phyloP scores from a whole-genome alignment of 495 filamentous ascomycete species.

The Annulohypoxylon stygium region DNA sequence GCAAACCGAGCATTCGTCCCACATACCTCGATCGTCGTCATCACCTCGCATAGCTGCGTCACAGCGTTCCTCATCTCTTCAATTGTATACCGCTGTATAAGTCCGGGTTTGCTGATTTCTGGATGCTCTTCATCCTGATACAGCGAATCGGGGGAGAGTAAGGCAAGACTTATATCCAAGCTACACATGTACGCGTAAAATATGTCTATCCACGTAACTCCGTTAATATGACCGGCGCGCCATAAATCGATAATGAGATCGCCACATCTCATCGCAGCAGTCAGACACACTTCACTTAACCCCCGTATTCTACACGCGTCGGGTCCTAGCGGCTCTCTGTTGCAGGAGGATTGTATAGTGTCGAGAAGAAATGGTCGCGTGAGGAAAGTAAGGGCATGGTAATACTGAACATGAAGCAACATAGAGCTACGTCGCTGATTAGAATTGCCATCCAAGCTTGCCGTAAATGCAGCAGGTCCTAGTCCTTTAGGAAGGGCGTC shows the following conservation, averaged over 20 bases:
- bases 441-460: constrained; percentile 11
- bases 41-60: constrained; percentile 36
- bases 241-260: constrained; percentile 27
- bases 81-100: constrained; percentile 21
- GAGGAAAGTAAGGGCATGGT: constrained; percentile 48
- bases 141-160: constrained; percentile 31
- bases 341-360: constrained; percentile 23
- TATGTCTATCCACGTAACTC: constrained; percentile 42
- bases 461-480: constrained; percentile 37
- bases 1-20: constrained; percentile 45
- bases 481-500: constrained; percentile 52
- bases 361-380: constrained; percentile 52
- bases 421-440: constrained; percentile 49
- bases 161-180: constrained; percentile 38
- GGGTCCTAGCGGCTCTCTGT: constrained; percentile 18
- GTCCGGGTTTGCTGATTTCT: constrained; percentile 24
- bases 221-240: constrained; percentile 39
- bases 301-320: constrained; percentile 27
- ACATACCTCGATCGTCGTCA: constrained; percentile 41
- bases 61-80: constrained; percentile 37
- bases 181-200: constrained; percentile 42
- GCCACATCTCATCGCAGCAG: constrained; percentile 38
- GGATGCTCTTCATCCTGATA: constrained; percentile 22
- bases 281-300: constrained; percentile 39
- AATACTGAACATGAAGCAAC: constrained; percentile 53